Evolutionary conservation across 148 eudicot genomes (phyloP).

Genomic region (Fagopyrum esculentum): DNA sequence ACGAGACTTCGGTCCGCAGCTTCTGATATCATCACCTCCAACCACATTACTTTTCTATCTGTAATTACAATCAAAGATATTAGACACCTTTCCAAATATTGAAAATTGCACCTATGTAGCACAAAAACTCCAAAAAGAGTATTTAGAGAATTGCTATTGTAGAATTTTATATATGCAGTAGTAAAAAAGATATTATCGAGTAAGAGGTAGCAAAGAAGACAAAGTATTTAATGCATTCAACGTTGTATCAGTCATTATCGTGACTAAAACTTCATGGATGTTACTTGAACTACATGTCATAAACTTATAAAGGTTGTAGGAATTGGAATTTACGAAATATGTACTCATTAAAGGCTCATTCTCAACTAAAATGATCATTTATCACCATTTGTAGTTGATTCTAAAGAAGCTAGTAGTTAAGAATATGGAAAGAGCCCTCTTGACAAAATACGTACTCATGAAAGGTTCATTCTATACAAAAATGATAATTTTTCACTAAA

Average conservation of each 20-base stretch:
- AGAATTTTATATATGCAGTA: conserved; percentile 26
- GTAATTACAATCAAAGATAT: conserved; percentile 29
- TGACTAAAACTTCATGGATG: conserved; percentile 51
- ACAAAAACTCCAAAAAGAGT: no score
- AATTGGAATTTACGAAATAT: background rate
- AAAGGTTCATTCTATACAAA: no score
- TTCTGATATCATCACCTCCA: conserved; percentile 34
- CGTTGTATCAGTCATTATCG: conserved; percentile 48
- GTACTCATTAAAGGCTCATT: background rate
- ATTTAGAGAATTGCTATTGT: background rate
- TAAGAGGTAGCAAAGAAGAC: conserved; percentile 33
- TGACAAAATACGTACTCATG: conserved; percentile 9
- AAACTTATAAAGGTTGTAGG: background rate
- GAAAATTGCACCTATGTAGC: background rate
- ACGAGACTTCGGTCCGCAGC: conserved; percentile 50
- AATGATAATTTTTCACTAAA: no score
- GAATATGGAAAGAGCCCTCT: conserved; percentile 30
- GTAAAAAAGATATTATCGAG: conserved; percentile 31
- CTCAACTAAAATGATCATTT: background rate
- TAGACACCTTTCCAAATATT: conserved; percentile 10
- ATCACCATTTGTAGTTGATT: conserved; percentile 19
- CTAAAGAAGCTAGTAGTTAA: conserved; percentile 20
- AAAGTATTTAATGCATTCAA: conserved; percentile 43
- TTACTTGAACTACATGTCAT: conserved; percentile 54
- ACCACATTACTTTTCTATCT: conserved; percentile 34